Conservation (phyloP, 495 filamentous ascomycete species). For the Podospora didyma region DNA sequence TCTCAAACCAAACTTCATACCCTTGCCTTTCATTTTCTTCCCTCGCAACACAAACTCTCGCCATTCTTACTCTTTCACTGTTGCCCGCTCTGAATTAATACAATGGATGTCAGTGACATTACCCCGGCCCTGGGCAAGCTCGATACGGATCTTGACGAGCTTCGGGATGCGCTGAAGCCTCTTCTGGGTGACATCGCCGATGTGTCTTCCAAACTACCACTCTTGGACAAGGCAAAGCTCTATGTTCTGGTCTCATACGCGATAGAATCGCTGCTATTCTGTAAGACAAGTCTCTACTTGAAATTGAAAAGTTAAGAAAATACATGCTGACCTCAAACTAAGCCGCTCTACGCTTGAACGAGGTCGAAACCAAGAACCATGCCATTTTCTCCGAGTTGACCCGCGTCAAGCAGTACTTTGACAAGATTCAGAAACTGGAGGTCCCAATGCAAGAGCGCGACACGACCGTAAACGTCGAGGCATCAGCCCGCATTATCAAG, state of each 20-base stretch:
- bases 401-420: conserved; percentile 83
- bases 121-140: conserved; percentile 62
- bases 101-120: conserved; percentile 42
- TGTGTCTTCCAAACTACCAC: conserved; percentile 70
- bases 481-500: conserved; percentile 75
- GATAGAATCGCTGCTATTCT: conserved; percentile 89
- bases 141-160: conserved; percentile 69
- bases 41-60: neutral
- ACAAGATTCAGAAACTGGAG: conserved; percentile 74
- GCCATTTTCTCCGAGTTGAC: conserved; percentile 79
- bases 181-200: conserved; percentile 60
- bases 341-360: conserved; percentile 80
- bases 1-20: too few relatives aligned
- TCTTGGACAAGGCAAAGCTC: conserved; percentile 91
- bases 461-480: conserved; percentile 70
- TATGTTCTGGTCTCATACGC: conserved; percentile 80
- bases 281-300: too few relatives aligned
- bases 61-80: neutral
- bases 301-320: neutral
- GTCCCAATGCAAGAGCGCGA: conserved; percentile 50
- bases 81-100: neutral
- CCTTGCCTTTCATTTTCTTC: too few relatives aligned
- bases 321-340: conserved; percentile 24
- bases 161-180: conserved; percentile 69
- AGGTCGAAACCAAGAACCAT: conserved; percentile 75